These are phyloP conservation scores for Ceratocystis alfenasii DNA, from an alignment of 2,329 filamentous ascomycete species.

Conservation along the genomic window DNA sequence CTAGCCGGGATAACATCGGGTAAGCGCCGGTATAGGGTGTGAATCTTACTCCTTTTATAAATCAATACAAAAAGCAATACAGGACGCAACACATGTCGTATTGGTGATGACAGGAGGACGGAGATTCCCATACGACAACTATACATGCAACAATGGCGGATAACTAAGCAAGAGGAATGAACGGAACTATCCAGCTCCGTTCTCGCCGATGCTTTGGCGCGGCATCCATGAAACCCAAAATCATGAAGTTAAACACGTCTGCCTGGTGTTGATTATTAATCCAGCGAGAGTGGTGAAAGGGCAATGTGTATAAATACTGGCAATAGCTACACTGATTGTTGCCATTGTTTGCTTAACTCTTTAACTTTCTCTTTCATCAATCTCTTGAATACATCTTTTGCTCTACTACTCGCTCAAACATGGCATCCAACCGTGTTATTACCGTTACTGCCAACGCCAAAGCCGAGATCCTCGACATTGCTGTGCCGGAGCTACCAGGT, in stretches of 20 bases:
- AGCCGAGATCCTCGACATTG: conserved; percentile 28
- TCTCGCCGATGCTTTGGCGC: no score
- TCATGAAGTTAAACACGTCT: no score
- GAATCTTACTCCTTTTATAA: not conserved
- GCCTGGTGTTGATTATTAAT: no score
- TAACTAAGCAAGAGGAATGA: not conserved
- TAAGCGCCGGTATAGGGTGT: no score
- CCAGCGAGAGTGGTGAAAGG: not conserved
- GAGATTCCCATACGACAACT: not conserved
- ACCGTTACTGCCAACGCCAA: conserved; percentile 20
- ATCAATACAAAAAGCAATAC: not conserved
- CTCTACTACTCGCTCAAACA: not conserved
- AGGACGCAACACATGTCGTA: not conserved
- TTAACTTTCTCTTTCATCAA: not conserved
- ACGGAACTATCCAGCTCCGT: no score
- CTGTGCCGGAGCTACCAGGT: conserved; percentile 23
- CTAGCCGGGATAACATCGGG: no score
- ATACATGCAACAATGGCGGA: not conserved
- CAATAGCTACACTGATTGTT: not conserved
- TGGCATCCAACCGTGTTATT: conserved; percentile 18
- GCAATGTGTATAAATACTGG: not conserved
- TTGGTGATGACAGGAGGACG: not conserved
- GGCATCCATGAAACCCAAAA: no score
- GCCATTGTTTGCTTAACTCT: not conserved
- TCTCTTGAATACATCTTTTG: not conserved